Base-by-base conservation (phyloP, 2,329 filamentous ascomycete genomes). In the Seiridium cupressi region DNA sequence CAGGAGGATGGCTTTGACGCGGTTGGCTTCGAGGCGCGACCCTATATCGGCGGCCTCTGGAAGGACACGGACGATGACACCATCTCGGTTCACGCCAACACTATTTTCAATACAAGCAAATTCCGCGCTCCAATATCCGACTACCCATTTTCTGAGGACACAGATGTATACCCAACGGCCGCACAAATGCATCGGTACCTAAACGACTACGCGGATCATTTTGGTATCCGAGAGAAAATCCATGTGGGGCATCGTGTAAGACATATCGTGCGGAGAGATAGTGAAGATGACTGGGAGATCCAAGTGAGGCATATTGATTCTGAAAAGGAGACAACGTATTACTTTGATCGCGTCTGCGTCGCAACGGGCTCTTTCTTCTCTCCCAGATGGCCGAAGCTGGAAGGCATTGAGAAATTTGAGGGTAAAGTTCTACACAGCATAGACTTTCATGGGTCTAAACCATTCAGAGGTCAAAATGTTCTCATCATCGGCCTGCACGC, bases 351-450 rank as follows among this genome's bases (percentile, higher is more conserved):
- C 11, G 51, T 59, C 32, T 59, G 58, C 58, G 31, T 58, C 1
- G 56, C 56, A 13, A 58, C 56, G 36, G 56, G 57, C 8, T 51
- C 47, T 8, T 58, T 55, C 31, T 34, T 18, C 35, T 51, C 34
- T 26, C 56, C 56, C 7, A n/a, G 47, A 13, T 58, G 35, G 56
- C 56, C 60, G 5, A 26, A 62, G 1, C 59, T 63, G 42, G 51
- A 61, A 31, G 65, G 64, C 1, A 54, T 61, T 4, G 61, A 66
- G 2, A 59, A 62, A 36, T 66, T 67, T 13, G 51, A 55, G 32
- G 65, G 65, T 31, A 57, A 60, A 3, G 44, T 60, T 1, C 49
- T 63, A 5, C 65, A 66, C 55, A 64, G 61, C 1, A 44, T 58
- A 5, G 53, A 61, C 3, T 66, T 63, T 44, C 63, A 64, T n/a